Percentiles rank a stretch among this genome's conserved stretches.
phyloP scores from a whole-genome alignment of 169 alveolate species.

The Cryptosporidium ubiquitum region DNA sequence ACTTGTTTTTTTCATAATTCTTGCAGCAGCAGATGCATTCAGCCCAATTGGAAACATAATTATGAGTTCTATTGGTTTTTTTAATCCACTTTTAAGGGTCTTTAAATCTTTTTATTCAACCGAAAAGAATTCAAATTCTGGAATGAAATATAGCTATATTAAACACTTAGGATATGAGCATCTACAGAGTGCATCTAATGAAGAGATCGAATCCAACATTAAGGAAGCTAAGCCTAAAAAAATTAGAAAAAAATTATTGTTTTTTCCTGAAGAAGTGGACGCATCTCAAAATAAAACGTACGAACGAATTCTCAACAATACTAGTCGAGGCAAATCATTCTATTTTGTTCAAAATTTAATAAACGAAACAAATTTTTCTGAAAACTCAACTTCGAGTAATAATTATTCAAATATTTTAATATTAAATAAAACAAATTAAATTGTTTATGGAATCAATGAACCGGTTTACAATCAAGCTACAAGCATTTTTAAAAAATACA shows the following conservation, averaged over 20 bases:
- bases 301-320: background rate
- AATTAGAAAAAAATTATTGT: background rate
- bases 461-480: background rate
- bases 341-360: background rate
- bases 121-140: background rate
- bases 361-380: background rate
- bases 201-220: background rate
- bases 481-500: background rate
- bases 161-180: constrained; percentile 26
- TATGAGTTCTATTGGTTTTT: constrained; percentile 32
- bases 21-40: background rate
- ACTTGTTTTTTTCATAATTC: background rate
- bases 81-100: constrained; percentile 21
- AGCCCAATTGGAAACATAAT: constrained; percentile 17
- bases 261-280: background rate
- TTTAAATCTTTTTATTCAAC: constrained; percentile 2
- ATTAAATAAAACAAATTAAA: background rate
- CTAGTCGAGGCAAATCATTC: background rate
- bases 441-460: too few species aligned
- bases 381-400: background rate
- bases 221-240: background rate
- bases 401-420: background rate
- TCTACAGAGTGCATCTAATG: constrained; percentile 32
- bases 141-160: background rate
- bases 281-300: background rate